Conservation (phyloP, 164 flowering plant genomes). For the Protea cynaroides region DNA sequence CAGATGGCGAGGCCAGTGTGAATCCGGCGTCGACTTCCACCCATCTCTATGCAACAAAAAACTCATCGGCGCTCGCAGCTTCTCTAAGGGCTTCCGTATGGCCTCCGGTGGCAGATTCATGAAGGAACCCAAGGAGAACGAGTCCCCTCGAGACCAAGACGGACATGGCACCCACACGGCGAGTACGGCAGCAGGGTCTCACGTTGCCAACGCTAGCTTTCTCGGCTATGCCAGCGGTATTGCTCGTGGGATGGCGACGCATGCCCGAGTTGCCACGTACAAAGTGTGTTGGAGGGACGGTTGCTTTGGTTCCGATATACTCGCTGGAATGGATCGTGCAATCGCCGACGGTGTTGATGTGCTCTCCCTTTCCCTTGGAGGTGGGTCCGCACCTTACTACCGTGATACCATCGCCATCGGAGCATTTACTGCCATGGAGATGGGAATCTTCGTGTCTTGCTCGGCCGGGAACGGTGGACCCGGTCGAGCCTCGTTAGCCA, state of each 20-base stretch:
- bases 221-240: conserved; percentile 8
- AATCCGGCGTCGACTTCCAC: conserved; percentile 44
- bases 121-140: conserved; percentile 23
- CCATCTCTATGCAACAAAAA: conserved; percentile 59
- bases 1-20: conserved; percentile 64
- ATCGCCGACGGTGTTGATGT: conserved; percentile 20
- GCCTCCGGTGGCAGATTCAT: conserved; percentile 26
- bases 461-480: conserved; percentile 3
- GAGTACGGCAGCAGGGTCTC: not conserved
- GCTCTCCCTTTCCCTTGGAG: conserved; percentile 17
- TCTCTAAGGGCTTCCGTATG: conserved; percentile 58
- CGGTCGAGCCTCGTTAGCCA: conserved; percentile 5
- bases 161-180: conserved; percentile 16
- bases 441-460: conserved; percentile 23
- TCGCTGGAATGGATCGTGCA: conserved; percentile 22
- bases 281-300: conserved; percentile 2
- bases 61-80: conserved; percentile 72
- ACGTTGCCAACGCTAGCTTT: not conserved
- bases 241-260: conserved; percentile 12
- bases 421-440: conserved; percentile 20
- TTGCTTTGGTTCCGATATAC: conserved; percentile 2
- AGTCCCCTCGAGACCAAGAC: conserved; percentile 26
- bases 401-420: conserved; percentile 9
- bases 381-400: not conserved
- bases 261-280: conserved; percentile 11